phyloP scores from a whole-genome alignment of 2,329 filamentous ascomycete species.

The Pezicula carpinea region DNA sequence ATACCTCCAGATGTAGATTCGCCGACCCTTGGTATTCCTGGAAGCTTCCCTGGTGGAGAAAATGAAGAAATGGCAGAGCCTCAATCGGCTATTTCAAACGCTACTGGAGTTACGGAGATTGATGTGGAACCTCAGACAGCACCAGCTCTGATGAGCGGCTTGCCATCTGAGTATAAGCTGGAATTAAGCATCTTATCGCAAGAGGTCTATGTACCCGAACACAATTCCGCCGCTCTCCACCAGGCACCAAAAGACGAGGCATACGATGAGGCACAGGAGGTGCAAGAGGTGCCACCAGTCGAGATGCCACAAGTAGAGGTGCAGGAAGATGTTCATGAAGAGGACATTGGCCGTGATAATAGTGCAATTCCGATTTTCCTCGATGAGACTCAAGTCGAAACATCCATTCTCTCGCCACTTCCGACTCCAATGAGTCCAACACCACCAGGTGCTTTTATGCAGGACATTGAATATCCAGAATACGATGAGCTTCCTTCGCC shows the following conservation, averaged over 20 bases:
- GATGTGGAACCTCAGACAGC: conserved; percentile 68
- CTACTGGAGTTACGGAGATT: conserved; percentile 64
- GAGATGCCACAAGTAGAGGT: too few species aligned
- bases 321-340: too few species aligned
- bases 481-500: not conserved
- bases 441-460: conserved; percentile 13
- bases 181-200: conserved; percentile 17
- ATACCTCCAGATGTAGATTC: conserved; percentile 41
- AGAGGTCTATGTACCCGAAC: conserved; percentile 12
- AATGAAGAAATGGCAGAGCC: conserved; percentile 43
- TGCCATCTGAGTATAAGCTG: conserved; percentile 6
- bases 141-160: conserved; percentile 25
- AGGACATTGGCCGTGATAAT: conserved; percentile 3
- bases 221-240: not conserved
- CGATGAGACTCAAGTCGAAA: conserved; percentile 14
- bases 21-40: conserved; percentile 62
- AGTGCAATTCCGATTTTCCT: conserved; percentile 24
- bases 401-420: too few species aligned
- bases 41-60: conserved; percentile 40
- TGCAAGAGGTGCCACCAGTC: too few species aligned
- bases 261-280: not conserved
- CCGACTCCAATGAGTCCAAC: conserved; percentile 8
- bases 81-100: conserved; percentile 52
- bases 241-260: not conserved
- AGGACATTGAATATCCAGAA: conserved; percentile 5